These are phyloP conservation scores for Perkinsus chesapeaki DNA, from an alignment of 169 alveolate genomes.

Conservation along the genomic window DNA sequence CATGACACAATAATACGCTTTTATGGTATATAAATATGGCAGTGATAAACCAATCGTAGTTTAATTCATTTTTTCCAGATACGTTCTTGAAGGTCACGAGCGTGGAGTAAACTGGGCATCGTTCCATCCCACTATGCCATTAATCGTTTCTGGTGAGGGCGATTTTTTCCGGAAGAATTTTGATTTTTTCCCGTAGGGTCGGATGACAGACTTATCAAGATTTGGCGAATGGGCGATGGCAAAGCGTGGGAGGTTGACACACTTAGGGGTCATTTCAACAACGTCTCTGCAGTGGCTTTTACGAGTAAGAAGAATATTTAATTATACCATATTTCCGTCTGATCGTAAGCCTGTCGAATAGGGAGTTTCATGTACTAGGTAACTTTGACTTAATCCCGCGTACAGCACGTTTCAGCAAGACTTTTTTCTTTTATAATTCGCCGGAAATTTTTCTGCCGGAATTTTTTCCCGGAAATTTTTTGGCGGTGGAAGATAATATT, in stretches of 20 bases:
- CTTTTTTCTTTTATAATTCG: too few species aligned
- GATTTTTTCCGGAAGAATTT: background rate
- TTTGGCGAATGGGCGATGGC: slow-evolving; percentile 61
- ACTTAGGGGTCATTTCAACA: slow-evolving; percentile 84
- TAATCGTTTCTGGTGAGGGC: slow-evolving; percentile 66
- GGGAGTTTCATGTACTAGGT: too few species aligned
- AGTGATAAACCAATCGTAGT: too few species aligned
- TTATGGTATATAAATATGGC: too few species aligned
- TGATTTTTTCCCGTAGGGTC: slow-evolving; percentile 22
- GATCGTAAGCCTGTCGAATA: too few species aligned
- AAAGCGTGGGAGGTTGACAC: slow-evolving; percentile 89
- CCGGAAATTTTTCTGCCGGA: too few species aligned
- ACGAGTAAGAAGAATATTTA: slow-evolving; percentile 64
- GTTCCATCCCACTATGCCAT: slow-evolving; percentile 81
- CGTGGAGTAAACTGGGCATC: slow-evolving; percentile 93
- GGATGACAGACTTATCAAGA: slow-evolving; percentile 47
- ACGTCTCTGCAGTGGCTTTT: slow-evolving; percentile 83
- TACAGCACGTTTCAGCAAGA: too few species aligned
- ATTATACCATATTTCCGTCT: too few species aligned
- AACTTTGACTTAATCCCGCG: too few species aligned
- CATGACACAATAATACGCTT: too few species aligned
- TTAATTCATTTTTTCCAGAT: slow-evolving; percentile 44
- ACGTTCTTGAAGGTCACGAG: slow-evolving; percentile 92
- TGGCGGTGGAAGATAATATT: background rate
- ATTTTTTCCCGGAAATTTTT: too few species aligned